Evolutionary conservation across 2,329 filamentous ascomycete species (phyloP), one percentile per base, ranked within the genome.

Genomic region (Aspergillus piperis): DNA sequence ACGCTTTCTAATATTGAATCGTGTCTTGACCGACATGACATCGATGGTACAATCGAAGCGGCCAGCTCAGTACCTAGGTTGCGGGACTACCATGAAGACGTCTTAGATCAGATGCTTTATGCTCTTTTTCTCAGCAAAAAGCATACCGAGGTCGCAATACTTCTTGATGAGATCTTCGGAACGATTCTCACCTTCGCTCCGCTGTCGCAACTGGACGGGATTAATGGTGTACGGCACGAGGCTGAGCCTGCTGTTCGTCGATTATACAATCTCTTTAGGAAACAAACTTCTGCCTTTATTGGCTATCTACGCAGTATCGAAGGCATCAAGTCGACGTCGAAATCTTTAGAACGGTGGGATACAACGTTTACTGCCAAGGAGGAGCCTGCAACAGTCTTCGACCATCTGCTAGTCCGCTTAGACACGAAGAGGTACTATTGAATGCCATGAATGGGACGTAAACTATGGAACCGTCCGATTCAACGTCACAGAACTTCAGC

Each of bases 151-250:
- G 32, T 92, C 0, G 81, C 92, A 64, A 84, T 84, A 41, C 77
- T 96, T 0, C 78, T 96, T 0, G 90, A 96, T 62, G 88, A 90
- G 17, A 90, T 94, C 1, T 94, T 96, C 64, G 80, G 81, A 1
- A 75, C 86, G 0, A 84, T 96, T n/a, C 78, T 96, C 10, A 79
- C 82, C 11, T 95, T 95, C 70, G 86, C 88, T 57, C 71, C 74
- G 47, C 62, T 76, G 13, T 36, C 30, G 7, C 49, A 21, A 8
- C 49, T 36, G 10, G 32, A 36, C 21, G 41, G 41, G 10, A 21
- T 44, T 15, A 32, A 25, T 3, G 74, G 75, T 15, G 64, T 78
- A 11, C 75, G 78, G 47, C 65, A 78, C 66, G 64, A 77, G 13
- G 71, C 69, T 6, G 76, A 78, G 59, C 75, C 72, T 11, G 71